A percentile compares a stretch with the other conserved stretches of the same genome.
Conservation (phyloP, 1,284 basidiomycete species). For the Ustilago nuda region DNA sequence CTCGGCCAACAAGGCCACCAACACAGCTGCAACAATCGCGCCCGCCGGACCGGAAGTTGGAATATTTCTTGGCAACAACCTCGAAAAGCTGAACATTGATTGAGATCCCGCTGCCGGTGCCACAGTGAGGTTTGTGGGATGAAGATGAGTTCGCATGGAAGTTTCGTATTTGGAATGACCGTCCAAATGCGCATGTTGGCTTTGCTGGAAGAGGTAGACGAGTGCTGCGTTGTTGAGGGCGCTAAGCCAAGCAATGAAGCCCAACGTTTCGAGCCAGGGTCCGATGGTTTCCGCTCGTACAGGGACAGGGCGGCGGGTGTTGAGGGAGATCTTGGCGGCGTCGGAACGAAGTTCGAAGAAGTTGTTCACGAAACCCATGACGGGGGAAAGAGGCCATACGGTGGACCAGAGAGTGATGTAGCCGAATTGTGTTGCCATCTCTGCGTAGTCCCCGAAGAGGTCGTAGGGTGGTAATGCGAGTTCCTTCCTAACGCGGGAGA, state of each 20-base stretch:
- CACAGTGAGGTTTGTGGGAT: conserved; percentile 18
- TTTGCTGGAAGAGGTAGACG: conserved; percentile 61
- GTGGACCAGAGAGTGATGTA: conserved; percentile 91
- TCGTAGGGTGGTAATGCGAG: conserved; percentile 82
- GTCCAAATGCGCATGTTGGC: conserved; percentile 22
- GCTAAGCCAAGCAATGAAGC: conserved; percentile 56
- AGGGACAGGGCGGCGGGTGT: conserved; percentile 86
- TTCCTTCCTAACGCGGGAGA: conserved; percentile 82
- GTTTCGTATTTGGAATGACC: conserved; percentile 56
- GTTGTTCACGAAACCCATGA: conserved; percentile 76
- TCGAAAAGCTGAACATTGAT: conserved; percentile 44
- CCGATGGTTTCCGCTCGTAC: conserved; percentile 89
- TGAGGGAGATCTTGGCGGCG: conserved; percentile 91
- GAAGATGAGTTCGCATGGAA: conserved; percentile 54
- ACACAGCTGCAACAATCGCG: conserved; percentile 55
- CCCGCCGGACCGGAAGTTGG: conserved; percentile 42
- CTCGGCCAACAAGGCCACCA: conserved; percentile 64
- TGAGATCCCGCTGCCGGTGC: conserved; percentile 8
- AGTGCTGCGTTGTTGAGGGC: conserved; percentile 60
- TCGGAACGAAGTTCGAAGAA: conserved; percentile 91
- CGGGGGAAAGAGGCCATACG: conserved; percentile 88
- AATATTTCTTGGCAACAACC: conserved; percentile 45
- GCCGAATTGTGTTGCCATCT: conserved; percentile 87
- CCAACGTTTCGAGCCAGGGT: conserved; percentile 88
- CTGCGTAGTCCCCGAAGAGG: conserved; percentile 80